Base-by-base conservation (phyloP, 1,284 basidiomycete species). In the Microbotryomycetes sp. region DNA sequence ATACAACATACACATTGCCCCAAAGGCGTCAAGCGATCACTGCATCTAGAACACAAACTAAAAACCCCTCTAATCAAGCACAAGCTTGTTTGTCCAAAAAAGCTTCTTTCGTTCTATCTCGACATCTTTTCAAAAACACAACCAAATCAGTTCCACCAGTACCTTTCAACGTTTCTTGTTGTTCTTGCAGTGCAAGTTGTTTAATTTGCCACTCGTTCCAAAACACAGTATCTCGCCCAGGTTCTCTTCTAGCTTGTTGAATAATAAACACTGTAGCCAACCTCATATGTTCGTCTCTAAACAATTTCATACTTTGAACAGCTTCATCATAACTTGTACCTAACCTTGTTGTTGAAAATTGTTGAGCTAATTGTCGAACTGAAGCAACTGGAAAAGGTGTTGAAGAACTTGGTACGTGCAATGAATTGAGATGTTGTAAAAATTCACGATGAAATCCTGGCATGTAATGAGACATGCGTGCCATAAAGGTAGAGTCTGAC, bases 401-500 rank as follows among this genome's bases (percentile, higher is more conserved):
- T 82, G 80, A 6, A 80, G 84, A 70, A 79, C 75, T 83, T 1
- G 80, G 74, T n/a, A 80, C 14, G 60, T 65, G 65, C 22, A 70
- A 49, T n/a, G 69, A 64, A 29, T 69, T 57, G 69, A 79, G 57
- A 97, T 96, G 90, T 49, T 81, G 80, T 45, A 97, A 81, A 79
- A 97, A 97, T 22, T 83, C 80, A 49, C 93, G 86, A 76, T 97
- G 94, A 71, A 88, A 86, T 3, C 84, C 83, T 0, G 92, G 92
- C 92, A 96, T 96, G 79, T 93, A 94, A 14, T 79, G 76, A 69
- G 87, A 83, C 89, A 93, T 92, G 57, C 87, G 83, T 46, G 83
- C 80, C 52, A 92, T 81, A 76, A 92, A 87, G 0, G 79, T 80
- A 28, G 76, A 74, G 64, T 81, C 63, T 5, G 62, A 54, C 5